Conservation (phyloP, 306 rosid genomes). For the Vicia sativa region DNA sequence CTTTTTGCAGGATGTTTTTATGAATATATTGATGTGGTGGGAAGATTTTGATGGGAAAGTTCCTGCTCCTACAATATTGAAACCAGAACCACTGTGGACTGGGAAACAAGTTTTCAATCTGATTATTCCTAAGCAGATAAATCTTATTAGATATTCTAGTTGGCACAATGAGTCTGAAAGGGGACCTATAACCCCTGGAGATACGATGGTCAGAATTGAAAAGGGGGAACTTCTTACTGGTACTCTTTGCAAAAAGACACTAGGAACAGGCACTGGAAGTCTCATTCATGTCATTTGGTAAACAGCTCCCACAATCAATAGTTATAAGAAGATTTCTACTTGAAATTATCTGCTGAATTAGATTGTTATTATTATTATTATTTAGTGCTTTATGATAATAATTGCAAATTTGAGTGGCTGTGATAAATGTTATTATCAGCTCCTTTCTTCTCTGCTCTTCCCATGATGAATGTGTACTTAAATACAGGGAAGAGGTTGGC, state of each 20-base stretch:
- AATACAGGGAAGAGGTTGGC: conserved; percentile 96
- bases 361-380: background rate
- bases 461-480: conserved; percentile 35
- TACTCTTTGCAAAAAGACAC: conserved; percentile 94
- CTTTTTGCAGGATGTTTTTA: conserved; percentile 85
- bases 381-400: conserved; percentile 12
- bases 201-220: conserved; percentile 90
- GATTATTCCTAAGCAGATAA: conserved; percentile 91
- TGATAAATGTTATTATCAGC: conserved; percentile 19
- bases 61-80: conserved; percentile 90
- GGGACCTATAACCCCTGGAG: conserved; percentile 89
- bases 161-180: conserved; percentile 87
- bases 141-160: conserved; percentile 82
- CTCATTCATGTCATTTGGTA: conserved; percentile 98
- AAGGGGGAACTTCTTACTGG: conserved; percentile 93
- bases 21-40: conserved; percentile 99
- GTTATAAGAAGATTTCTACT: conserved; percentile 13
- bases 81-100: conserved; percentile 98
- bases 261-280: conserved; percentile 95
- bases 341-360: conserved; percentile 10
- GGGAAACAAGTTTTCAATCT: conserved; percentile 98
- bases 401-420: conserved; percentile 10
- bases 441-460: conserved; percentile 13
- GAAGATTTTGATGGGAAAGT: conserved; percentile 98
- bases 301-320: conserved; percentile 24